These are phyloP conservation scores for Neodidymelliopsis sp. DNA, from an alignment of 2,329 filamentous ascomycete species.

Conservation along the genomic window DNA sequence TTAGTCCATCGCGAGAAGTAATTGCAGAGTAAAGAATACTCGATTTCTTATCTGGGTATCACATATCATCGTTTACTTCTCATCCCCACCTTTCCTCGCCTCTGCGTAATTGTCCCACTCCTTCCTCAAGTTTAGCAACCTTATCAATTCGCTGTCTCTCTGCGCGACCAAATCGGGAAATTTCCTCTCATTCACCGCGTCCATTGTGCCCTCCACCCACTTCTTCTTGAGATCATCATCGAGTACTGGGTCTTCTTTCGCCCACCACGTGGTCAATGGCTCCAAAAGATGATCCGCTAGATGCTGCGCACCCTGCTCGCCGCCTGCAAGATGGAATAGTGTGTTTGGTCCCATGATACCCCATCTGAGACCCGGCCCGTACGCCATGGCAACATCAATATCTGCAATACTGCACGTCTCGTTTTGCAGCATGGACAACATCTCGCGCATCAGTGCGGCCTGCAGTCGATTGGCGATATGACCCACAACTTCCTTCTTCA, in stretches of 20 bases:
- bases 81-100: constrained; percentile 46
- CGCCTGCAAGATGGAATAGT: constrained; percentile 25
- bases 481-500: constrained; percentile 51
- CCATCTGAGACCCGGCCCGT: constrained; percentile 27
- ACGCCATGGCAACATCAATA: constrained; percentile 27
- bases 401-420: constrained; percentile 24
- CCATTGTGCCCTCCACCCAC: constrained; percentile 24
- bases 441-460: constrained; percentile 28
- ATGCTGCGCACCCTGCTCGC: constrained; percentile 27
- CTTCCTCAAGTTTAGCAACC: constrained; percentile 20
- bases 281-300: constrained; percentile 23
- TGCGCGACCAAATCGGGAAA: constrained; percentile 20
- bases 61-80: too few species aligned
- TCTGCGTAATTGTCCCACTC: constrained; percentile 23
- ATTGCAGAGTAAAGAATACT: background rate
- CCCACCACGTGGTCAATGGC: constrained; percentile 30
- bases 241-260: constrained; percentile 19
- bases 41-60: constrained; percentile 2
- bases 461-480: constrained; percentile 58
- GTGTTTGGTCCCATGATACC: constrained; percentile 26
- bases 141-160: constrained; percentile 26
- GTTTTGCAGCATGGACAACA: constrained; percentile 21
- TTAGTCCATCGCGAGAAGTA: background rate
- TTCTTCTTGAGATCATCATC: constrained; percentile 26
- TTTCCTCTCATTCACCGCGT: constrained; percentile 15